phyloP scores from a whole-genome alignment of 345 rosid genomes.

The Zanthoxylum bungeanum region DNA sequence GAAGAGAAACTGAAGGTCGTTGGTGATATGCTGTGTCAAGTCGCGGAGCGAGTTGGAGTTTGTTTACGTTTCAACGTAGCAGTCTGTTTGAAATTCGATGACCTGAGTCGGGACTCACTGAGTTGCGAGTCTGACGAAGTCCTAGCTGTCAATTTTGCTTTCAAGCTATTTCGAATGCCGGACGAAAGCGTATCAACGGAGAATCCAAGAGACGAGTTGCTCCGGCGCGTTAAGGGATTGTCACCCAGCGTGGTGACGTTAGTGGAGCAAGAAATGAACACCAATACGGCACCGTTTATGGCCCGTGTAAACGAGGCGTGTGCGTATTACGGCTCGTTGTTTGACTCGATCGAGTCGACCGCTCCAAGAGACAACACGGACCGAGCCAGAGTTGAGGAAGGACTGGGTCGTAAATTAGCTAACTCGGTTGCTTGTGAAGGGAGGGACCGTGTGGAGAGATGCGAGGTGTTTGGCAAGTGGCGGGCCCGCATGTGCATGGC shows the following conservation, averaged over 20 bases:
- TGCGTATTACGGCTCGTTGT: conserved; percentile 63
- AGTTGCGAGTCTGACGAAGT: conserved; percentile 65
- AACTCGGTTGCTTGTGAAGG: conserved; percentile 94
- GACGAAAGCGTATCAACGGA: conserved; percentile 91
- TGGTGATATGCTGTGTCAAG: conserved; percentile 38
- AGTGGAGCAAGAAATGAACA: conserved; percentile 70
- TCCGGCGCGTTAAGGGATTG: conserved; percentile 76
- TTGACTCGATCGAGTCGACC: conserved; percentile 74
- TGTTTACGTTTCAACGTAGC: conserved; percentile 49
- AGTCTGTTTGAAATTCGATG: conserved; percentile 37
- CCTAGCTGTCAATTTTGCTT: conserved; percentile 79
- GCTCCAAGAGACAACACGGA: conserved; percentile 38
- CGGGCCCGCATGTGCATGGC: conserved; percentile 94
- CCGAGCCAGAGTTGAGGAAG: conserved; percentile 59
- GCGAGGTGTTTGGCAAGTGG: conserved; percentile 97
- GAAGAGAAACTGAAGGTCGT: conserved; percentile 52
- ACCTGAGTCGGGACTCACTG: conserved; percentile 61
- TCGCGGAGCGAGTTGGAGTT: conserved; percentile 42
- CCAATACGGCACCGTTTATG: conserved; percentile 68
- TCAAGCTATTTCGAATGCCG: conserved; percentile 62
- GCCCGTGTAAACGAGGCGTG: conserved; percentile 54
- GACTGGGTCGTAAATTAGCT: conserved; percentile 54
- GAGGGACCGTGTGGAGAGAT: conserved; percentile 76
- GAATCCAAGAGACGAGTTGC: conserved; percentile 87
- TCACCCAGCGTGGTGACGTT: conserved; percentile 75